Evolutionary conservation across 2,329 filamentous ascomycete species (phyloP).

Genomic region (Phyllosticta capitalensis): DNA sequence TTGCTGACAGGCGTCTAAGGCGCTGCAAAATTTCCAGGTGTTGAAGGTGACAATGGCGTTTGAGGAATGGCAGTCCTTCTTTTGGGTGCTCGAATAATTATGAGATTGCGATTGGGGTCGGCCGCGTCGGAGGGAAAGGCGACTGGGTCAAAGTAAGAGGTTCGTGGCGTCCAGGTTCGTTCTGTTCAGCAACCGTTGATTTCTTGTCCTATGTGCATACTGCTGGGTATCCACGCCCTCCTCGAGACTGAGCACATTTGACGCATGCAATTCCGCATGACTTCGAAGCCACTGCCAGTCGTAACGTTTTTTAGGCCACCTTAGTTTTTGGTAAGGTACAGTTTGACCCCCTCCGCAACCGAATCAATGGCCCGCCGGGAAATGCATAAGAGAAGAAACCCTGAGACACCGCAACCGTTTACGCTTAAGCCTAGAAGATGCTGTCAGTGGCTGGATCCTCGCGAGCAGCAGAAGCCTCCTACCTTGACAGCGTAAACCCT

Average conservation of each 20-base stretch:
- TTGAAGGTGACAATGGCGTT: too few relatives aligned
- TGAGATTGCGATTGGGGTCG: not conserved
- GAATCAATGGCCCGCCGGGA: slow-evolving; percentile 11
- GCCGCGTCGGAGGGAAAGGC: not conserved
- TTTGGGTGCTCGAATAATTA: too few relatives aligned
- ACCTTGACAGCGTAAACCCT: slow-evolving; percentile 99
- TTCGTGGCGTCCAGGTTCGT: not conserved
- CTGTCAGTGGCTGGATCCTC: not conserved
- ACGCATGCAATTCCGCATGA: slow-evolving; percentile 5
- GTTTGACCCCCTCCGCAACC: slow-evolving; percentile 7
- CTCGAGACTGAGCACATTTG: slow-evolving; percentile 6
- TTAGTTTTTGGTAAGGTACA: slow-evolving; percentile 11
- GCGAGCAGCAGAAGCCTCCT: slow-evolving; percentile 18
- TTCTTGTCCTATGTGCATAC: slow-evolving; percentile 7
- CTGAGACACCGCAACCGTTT: slow-evolving; percentile 6
- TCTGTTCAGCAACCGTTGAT: not conserved
- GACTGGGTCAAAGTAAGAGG: not conserved
- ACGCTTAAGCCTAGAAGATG: slow-evolving; percentile 4
- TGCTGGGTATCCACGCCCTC: slow-evolving; percentile 10
- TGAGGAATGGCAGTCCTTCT: too few relatives aligned
- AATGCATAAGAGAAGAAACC: slow-evolving; percentile 12
- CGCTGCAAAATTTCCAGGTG: too few relatives aligned
- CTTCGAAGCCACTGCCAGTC: slow-evolving; percentile 9
- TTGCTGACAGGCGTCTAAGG: too few relatives aligned
- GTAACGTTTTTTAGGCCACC: slow-evolving; percentile 11